Evolutionary conservation across 192 early-diverging fungal genomes (phyloP).

Genomic region (Coemansia sp.): DNA sequence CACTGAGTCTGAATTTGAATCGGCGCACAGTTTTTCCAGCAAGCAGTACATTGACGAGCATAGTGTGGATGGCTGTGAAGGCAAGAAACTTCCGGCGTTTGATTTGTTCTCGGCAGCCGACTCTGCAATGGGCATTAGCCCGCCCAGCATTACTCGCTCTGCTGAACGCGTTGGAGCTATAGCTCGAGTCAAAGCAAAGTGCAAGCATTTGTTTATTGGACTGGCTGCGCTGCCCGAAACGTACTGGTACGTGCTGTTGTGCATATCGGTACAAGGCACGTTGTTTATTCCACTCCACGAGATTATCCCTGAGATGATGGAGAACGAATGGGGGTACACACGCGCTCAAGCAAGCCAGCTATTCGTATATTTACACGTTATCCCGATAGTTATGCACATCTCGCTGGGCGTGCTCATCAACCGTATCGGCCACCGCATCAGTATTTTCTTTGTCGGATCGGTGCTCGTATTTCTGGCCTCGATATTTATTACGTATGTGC

Average conservation of each 20-base stretch:
- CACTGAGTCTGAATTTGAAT: background rate
- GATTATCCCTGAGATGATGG: conserved; percentile 52
- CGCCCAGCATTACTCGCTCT: background rate
- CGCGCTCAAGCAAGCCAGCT: conserved; percentile 43
- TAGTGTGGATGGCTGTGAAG: background rate
- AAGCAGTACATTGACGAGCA: background rate
- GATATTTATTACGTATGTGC: conserved; percentile 38
- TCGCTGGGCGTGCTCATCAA: conserved; percentile 59
- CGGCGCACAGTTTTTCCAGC: conserved; percentile 6
- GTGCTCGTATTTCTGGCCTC: conserved; percentile 36
- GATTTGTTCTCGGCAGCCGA: background rate
- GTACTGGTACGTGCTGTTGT: conserved; percentile 51
- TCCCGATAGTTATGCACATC: conserved; percentile 58
- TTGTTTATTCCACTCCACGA: conserved; percentile 51
- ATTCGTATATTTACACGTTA: conserved; percentile 53
- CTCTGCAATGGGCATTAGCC: background rate
- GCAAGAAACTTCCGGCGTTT: background rate
- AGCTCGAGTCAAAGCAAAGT: conserved; percentile 10
- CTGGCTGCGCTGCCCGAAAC: conserved; percentile 46
- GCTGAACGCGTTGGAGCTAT: background rate
- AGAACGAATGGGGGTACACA: conserved; percentile 49
- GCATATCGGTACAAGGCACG: conserved; percentile 47
- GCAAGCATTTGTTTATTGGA: conserved; percentile 38
- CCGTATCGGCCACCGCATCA: conserved; percentile 51
- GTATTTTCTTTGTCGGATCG: conserved; percentile 45